Conservation (phyloP, 805 yeast species). For the Monosporozyma solicola region DNA sequence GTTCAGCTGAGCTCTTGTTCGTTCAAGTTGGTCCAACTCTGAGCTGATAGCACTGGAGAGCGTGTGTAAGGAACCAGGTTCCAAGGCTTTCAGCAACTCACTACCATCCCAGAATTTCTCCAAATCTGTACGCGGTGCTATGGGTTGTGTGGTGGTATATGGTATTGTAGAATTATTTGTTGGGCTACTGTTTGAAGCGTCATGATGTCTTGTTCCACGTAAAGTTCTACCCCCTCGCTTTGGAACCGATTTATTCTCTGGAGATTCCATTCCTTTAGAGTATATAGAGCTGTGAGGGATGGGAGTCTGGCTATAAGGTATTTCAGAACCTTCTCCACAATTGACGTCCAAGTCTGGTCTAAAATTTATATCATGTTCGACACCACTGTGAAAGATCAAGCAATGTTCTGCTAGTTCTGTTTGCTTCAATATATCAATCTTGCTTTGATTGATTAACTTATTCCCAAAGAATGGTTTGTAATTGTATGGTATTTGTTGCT, state of each 20-base stretch:
- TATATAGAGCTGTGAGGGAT: background rate
- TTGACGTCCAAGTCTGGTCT: conserved; percentile 22
- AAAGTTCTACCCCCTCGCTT: background rate
- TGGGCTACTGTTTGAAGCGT: background rate
- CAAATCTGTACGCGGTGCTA: background rate
- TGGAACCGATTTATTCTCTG: background rate
- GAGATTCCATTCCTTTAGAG: background rate
- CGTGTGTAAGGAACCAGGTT: background rate
- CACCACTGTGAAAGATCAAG: conserved; percentile 19
- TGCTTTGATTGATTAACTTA: conserved; percentile 17
- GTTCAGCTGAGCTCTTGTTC: background rate
- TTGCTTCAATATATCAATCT: conserved; percentile 10
- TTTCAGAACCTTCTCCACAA: conserved; percentile 13
- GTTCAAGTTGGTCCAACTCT: background rate
- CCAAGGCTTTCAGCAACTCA: background rate
- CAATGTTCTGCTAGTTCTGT: conserved; percentile 27
- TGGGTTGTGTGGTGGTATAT: background rate
- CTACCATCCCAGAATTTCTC: background rate
- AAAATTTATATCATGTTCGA: conserved; percentile 9
- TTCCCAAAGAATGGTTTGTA: conserved; percentile 19
- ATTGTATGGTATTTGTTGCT: conserved; percentile 10
- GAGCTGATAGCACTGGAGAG: background rate
- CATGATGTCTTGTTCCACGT: background rate
- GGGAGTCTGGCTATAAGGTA: background rate
- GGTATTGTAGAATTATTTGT: background rate